Percentiles rank a stretch among this genome's conserved stretches.
Evolutionary conservation across 768 basidiomycete species (phyloP).

Genomic region (Mycena kentingensis): DNA sequence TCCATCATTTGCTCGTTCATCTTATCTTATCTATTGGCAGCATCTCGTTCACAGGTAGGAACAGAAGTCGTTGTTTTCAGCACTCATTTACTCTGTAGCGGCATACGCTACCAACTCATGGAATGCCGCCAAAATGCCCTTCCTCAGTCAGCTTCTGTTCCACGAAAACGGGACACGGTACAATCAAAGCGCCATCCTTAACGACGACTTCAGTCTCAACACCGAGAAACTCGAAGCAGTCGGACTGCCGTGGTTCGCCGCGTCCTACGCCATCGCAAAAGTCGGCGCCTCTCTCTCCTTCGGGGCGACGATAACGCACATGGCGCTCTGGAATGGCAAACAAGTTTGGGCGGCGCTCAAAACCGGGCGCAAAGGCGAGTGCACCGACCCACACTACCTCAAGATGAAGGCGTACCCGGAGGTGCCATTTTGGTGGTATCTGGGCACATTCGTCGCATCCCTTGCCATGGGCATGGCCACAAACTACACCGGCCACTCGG

Average conservation of each 20-base stretch:
- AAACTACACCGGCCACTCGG: conserved; percentile 45
- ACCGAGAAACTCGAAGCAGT: conserved; percentile 43
- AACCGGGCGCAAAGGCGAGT: conserved; percentile 43
- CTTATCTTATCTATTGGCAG: conserved; percentile 23
- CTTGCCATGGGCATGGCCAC: conserved; percentile 57
- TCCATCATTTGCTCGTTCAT: conserved; percentile 5
- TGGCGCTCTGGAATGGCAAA: conserved; percentile 54
- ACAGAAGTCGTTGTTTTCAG: too few relatives aligned
- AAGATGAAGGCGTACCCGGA: conserved; percentile 50
- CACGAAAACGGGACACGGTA: conserved; percentile 52
- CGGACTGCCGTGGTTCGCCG: conserved; percentile 50
- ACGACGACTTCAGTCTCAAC: conserved; percentile 52
- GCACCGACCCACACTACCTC: conserved; percentile 54
- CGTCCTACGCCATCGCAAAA: conserved; percentile 45
- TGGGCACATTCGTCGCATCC: conserved; percentile 41
- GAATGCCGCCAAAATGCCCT: conserved; percentile 62
- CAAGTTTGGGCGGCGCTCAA: conserved; percentile 46
- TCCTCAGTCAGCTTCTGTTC: conserved; percentile 53
- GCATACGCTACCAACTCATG: conserved; percentile 52
- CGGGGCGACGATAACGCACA: conserved; percentile 53
- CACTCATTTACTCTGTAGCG: too few relatives aligned
- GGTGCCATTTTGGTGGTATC: conserved; percentile 51
- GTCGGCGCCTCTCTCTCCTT: conserved; percentile 41
- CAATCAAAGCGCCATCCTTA: conserved; percentile 55
- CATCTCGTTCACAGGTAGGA: conserved; percentile 48